Evolutionary conservation across 2,329 filamentous ascomycete species (phyloP).

Genomic region (Drechslera avenae): DNA sequence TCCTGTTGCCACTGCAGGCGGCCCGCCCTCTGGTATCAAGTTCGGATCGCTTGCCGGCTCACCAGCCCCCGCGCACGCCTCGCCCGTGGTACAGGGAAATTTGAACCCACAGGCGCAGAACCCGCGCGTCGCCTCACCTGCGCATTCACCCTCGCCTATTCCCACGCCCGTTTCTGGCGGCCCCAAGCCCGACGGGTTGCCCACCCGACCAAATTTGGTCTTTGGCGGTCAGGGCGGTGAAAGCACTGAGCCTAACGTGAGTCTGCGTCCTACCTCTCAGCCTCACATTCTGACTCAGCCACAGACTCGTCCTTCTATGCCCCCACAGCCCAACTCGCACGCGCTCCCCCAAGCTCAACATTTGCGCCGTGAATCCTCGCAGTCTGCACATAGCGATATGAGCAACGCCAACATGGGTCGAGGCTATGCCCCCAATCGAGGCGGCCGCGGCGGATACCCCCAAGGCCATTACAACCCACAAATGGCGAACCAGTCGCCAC

Average conservation of each 20-base stretch:
- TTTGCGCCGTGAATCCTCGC: conserved; percentile 82
- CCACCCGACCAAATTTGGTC: conserved; percentile 71
- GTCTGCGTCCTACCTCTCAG: conserved; percentile 45
- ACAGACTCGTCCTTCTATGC: conserved; percentile 71
- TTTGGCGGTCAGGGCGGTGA: conserved; percentile 86
- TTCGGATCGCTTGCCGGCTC: conserved; percentile 76
- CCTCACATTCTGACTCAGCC: conserved; percentile 20
- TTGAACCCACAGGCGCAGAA: conserved; percentile 62
- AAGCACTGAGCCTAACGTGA: conserved; percentile 69
- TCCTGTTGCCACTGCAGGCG: conserved; percentile 54
- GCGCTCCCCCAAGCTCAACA: conserved; percentile 70
- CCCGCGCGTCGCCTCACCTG: conserved; percentile 79
- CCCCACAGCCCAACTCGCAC: conserved; percentile 50
- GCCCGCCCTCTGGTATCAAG: conserved; percentile 66
- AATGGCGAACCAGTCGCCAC: conserved; percentile 54
- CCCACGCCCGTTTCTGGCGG: conserved; percentile 86
- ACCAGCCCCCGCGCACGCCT: conserved; percentile 68
- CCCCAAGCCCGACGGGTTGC: conserved; percentile 76
- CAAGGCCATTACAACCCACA: conserved; percentile 56
- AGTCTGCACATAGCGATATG: conserved; percentile 78
- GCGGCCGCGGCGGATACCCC: conserved; percentile 55
- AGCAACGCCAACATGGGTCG: conserved; percentile 61
- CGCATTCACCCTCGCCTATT: conserved; percentile 89
- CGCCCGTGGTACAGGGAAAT: conserved; percentile 67
- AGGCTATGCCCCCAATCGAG: conserved; percentile 50